Percentiles rank a stretch among this genome's conserved stretches.
These are phyloP conservation scores for Alternaria infectoria DNA, from an alignment of 2,329 filamentous ascomycete genomes.

Conservation along the genomic window DNA sequence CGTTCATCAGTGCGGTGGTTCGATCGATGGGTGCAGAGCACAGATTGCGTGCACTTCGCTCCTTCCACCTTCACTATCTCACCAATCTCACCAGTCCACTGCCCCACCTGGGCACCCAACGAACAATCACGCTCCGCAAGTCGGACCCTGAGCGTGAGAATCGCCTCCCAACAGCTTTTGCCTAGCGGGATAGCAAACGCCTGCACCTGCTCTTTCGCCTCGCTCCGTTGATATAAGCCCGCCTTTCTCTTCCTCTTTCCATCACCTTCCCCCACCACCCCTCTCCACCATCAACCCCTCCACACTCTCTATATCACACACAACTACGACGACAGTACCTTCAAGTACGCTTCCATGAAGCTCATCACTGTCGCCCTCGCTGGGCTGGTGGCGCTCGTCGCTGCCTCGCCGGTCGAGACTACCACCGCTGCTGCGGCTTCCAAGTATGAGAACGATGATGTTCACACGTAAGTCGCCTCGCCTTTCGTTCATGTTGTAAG, in stretches of 20 bases:
- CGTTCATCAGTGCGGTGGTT: neutral
- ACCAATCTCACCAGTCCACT: neutral
- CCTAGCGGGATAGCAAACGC: neutral
- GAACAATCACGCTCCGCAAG: neutral
- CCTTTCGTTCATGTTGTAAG: neutral
- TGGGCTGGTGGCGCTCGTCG: constrained; percentile 6
- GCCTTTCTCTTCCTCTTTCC: neutral
- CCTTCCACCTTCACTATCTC: constrained; percentile 1
- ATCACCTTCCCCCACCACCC: neutral
- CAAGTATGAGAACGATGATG: neutral
- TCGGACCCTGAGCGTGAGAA: neutral
- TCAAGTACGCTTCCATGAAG: constrained; percentile 6
- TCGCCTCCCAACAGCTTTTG: neutral
- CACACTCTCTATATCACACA: neutral
- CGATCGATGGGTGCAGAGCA: neutral
- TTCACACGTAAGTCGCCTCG: neutral
- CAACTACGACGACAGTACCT: neutral
- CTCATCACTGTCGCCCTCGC: constrained; percentile 3
- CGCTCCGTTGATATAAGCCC: neutral
- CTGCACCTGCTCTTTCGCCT: neutral
- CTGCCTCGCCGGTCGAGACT: neutral
- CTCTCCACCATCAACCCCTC: neutral
- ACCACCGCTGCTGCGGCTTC: neutral
- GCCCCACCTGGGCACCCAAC: neutral
- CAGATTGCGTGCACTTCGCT: neutral